Evolutionary conservation across 768 basidiomycete genomes (phyloP), one percentile per base, ranked within the genome.

Genomic region (Suillus tomentosus): DNA sequence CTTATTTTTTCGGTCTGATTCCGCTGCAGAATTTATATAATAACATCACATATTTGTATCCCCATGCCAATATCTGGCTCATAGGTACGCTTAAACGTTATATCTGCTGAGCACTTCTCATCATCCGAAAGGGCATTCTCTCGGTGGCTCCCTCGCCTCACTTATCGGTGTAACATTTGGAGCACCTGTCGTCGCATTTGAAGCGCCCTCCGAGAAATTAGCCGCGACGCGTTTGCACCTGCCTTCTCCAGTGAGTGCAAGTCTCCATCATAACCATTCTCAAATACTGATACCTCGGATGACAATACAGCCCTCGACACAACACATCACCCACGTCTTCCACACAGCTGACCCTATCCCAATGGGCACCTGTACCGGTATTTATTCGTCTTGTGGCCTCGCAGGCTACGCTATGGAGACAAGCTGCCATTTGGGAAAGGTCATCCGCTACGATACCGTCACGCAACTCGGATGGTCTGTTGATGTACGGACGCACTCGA

Each of bases 341-440:
- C 91, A 98, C 72, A 98, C 91, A 1, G 96, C 90, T 24, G 96
- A 99, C 80, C 96, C 96, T 0, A 92, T 98, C 42, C 85, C 96
- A 3, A 91, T 92, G 85, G 92, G 92, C 1, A 82, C 82, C 0
- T 95, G 94, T 71, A 95, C 80, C 14, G 94, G 94, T 14, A 80
- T 91, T 1, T 79, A 84, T 10, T 95, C 91, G 0, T 76, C 84
- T 0, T 99, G 96, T 74, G 86, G 89, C 17, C 83, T 92, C 40
- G 94, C 80, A 0, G 96, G 96, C 1, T 96, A 92, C 70, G 96
- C 94, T 0, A 78, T 95, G 76, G 94, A 95, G 77, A 84, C 88
- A 3, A 81, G 79, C n/a, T 99, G 96, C 70, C 96, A 98, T 73
- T 82, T 91, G 0, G 96, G 96, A 27, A 87, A 90, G 72, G 85